Conservation (phyloP, 768 basidiomycete genomes). For the Lactarius deliciosus region DNA sequence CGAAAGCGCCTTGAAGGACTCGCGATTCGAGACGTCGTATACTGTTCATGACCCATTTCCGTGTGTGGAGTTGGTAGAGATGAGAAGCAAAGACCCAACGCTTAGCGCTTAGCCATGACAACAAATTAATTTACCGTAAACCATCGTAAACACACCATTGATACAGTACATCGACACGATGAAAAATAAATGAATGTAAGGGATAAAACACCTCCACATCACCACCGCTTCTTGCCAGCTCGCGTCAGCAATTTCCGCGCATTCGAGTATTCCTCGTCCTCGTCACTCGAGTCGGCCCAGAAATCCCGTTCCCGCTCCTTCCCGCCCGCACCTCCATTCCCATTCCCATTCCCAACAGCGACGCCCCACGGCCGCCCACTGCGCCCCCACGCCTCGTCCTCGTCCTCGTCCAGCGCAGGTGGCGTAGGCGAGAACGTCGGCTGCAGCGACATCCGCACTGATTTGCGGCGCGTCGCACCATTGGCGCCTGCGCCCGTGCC, state of each 20-base stretch:
- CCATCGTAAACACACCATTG: not conserved
- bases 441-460: constrained; percentile 73
- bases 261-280: constrained; percentile 63
- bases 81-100: too few species aligned
- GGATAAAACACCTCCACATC: not conserved
- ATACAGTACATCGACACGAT: too few species aligned
- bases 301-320: constrained; percentile 36
- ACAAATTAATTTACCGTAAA: constrained; percentile 1
- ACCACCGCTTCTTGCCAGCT: constrained; percentile 44
- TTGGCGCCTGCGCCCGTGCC: constrained; percentile 6
- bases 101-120: not conserved
- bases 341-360: constrained; percentile 30
- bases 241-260: constrained; percentile 56
- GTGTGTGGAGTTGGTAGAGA: not conserved
- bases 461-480: constrained; percentile 50
- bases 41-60: constrained; percentile 46
- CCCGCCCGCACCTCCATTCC: constrained; percentile 20
- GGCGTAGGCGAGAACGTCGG: constrained; percentile 77
- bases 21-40: constrained; percentile 91
- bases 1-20: constrained; percentile 92
- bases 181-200: not conserved
- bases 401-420: constrained; percentile 56
- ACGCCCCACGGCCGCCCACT: constrained; percentile 23
- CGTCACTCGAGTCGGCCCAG: constrained; percentile 76
- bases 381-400: constrained; percentile 30